These are phyloP conservation scores for Vachellia pachyceras DNA, from an alignment of 306 rosid species.

Conservation along the genomic window DNA sequence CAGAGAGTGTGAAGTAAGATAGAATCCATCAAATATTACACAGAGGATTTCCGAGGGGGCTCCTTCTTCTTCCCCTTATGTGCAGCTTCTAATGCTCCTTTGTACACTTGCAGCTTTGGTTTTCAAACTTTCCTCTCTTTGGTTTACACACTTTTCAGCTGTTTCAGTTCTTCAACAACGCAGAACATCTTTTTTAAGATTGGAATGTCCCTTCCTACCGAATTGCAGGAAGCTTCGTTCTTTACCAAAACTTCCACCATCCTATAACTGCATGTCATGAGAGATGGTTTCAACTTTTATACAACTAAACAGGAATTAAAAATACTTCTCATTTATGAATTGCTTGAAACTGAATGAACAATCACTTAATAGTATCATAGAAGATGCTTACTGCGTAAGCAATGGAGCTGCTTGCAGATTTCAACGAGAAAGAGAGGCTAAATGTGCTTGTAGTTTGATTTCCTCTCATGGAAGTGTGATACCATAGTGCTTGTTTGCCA, in stretches of 20 bases:
- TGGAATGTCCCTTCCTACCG: background rate
- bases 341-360: background rate
- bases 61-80: background rate
- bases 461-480: background rate
- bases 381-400: background rate
- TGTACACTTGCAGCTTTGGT: background rate
- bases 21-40: background rate
- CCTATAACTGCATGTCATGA: slow-evolving; percentile 16
- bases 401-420: background rate
- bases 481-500: no score
- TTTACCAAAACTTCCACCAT: slow-evolving; percentile 35
- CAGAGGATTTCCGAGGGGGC: background rate
- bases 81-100: background rate
- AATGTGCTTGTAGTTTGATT: background rate
- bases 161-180: background rate
- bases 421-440: background rate
- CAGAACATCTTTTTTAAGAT: background rate
- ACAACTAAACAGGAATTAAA: background rate
- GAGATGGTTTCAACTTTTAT: background rate
- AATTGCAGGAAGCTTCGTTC: slow-evolving; percentile 4
- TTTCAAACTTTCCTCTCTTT: no score
- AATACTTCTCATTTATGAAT: background rate
- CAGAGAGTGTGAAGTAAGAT: background rate
- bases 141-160: no score
- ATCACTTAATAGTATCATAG: background rate